Base-by-base conservation (phyloP, 257 asterid genomes). In the Penstemon eatonii region DNA sequence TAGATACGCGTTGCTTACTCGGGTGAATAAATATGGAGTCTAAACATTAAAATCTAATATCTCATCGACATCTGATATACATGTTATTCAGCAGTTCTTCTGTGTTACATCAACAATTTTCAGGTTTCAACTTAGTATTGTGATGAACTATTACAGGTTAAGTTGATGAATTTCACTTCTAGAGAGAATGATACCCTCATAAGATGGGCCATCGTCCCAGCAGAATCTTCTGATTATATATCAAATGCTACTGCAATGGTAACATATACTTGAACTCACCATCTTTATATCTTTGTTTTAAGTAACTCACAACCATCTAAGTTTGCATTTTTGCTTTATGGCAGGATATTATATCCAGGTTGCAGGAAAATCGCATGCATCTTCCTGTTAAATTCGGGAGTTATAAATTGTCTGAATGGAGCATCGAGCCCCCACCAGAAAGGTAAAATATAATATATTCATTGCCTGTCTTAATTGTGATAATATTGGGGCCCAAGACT, bases 371-470 rank as follows among this genome's bases (percentile, higher is more conserved):
- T 62, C 73, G 58, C 7, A 65, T 89, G 63, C 90, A 71, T 74
- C 89, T 90, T 51, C 97, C 96, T 60, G 84, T 80, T 71, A 89
- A 75, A 56, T 93, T 81, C 76, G 99, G 97, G 71, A 90, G 83
- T 74, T 93, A 78, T 81, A 80, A 82, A 74, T 56, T 88, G 60
- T 77, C 73, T 43, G 86, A 81, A 65, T 90, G 95, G 97, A 80
- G 59, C 9, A 74, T 79, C 15, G 90, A 83, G 83, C 84, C 87
- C 44, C 85, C 85, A 63, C 85, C 82, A 56, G 56, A 82, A 72
- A 69, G 99, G 99, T 79, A 78, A 66, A 60, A 37, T 49, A 38
- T 39, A 56, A 60, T 49, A 8, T 49, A 56, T 53, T 61, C 68
- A 0, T 51, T 64, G 63, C 64, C 67, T 52, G 40, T 68, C 52